Conservation (phyloP, 2,329 filamentous ascomycete genomes). For the Ophiosphaerella korrae region DNA sequence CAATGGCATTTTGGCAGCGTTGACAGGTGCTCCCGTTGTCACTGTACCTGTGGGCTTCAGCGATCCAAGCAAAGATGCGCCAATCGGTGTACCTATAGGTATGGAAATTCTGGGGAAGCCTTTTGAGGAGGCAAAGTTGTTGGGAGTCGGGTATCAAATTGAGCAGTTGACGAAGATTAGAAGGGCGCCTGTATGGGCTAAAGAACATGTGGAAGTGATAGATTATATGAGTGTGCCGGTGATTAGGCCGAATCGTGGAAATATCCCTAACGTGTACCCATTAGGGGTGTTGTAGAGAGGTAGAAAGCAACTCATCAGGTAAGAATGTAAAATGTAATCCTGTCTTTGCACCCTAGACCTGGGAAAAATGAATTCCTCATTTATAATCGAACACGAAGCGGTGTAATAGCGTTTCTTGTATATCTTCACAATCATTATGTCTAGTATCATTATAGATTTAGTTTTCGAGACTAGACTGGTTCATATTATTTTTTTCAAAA, state of each 20-base stretch:
- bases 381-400: no score
- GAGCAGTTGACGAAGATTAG: constrained; percentile 55
- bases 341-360: no score
- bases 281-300: constrained; percentile 48
- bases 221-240: constrained; percentile 52
- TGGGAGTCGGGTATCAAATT: constrained; percentile 60
- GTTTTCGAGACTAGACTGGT: no score
- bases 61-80: constrained; percentile 54
- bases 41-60: constrained; percentile 62
- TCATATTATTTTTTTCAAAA: no score
- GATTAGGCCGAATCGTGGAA: constrained; percentile 50
- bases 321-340: no score
- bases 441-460: no score
- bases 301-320: no score
- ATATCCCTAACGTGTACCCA: constrained; percentile 55
- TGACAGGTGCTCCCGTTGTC: constrained; percentile 60
- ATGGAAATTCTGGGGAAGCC: constrained; percentile 66
- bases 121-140: constrained; percentile 60
- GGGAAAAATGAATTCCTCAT: no score
- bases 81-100: constrained; percentile 65
- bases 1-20: constrained; percentile 62
- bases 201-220: constrained; percentile 45
- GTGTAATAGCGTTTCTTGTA: no score
- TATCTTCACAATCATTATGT: no score
- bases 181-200: constrained; percentile 55